Base-by-base conservation (phyloP, 2,329 filamentous ascomycete genomes). In the Talaromyces sp. region DNA sequence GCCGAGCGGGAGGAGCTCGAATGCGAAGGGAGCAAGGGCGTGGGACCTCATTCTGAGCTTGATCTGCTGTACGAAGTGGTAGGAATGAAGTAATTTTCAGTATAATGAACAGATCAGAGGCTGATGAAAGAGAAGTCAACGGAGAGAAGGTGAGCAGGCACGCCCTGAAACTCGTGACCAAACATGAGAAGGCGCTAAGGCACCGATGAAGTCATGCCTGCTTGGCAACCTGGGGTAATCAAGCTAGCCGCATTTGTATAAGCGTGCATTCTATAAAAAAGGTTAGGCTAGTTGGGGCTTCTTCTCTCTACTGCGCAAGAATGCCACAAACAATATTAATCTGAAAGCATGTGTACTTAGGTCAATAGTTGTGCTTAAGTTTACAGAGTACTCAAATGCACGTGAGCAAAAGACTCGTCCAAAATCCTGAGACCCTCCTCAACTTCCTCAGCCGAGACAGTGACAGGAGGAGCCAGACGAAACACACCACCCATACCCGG, bases 1-100 rank as follows among this genome's bases (percentile, higher is more conserved):
- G 47, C 64, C 60, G 22, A 52, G 64, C 52, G 64, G 60, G 52
- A 62, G 64, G 19, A 66, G 64, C n/a, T 66, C 64, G 19, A 66
- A 66, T 16, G 64, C 37, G 43, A 66, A 66, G 11, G 64, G 64
- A n/a, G 31, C 64, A 24, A 66, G 39, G 13, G 43, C 39, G 9
- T 43, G 59, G 4, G 64, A 61, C 16, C 24, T 66, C 64, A 66
- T 66, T 24, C 31, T 47, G 54, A 41, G 13, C 19, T 57, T 50
- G 47, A 27, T 14, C 22, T 58, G 35, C 14, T 37, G 41, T 39
- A 22, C 35, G 8, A 22, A 13, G n/a, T 3, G 11, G 2, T 14
- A 14, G n/a, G 7, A 6, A 22, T 4, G 14, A 10, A 14, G 8
- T 2, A 2, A 19, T 13, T 6, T 1, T 9, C 2, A 33, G 31